Evolutionary conservation across 768 basidiomycete species (phyloP).

Genomic region (Pleurotus platypus): DNA sequence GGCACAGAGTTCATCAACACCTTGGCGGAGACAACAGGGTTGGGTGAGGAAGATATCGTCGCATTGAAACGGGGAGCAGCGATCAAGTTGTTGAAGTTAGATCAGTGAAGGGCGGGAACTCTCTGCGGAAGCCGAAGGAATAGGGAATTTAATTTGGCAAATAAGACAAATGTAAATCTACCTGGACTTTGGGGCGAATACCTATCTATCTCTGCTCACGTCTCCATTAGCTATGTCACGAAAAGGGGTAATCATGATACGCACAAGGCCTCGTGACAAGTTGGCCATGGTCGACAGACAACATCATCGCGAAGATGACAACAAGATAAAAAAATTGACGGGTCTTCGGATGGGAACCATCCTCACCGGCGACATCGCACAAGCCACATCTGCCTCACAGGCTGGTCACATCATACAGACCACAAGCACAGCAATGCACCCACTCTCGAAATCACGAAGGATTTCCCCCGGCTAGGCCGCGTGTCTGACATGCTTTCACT

Average conservation of each 20-base stretch:
- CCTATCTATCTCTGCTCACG: too few relatives aligned
- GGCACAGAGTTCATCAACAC: not conserved
- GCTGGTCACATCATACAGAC: constrained; percentile 9
- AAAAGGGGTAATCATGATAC: too few relatives aligned
- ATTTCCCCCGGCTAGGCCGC: constrained; percentile 36
- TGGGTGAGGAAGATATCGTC: not conserved
- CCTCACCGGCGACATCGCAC: constrained; percentile 10
- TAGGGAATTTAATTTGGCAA: too few relatives aligned
- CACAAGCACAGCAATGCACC: constrained; percentile 12
- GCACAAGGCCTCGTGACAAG: too few relatives aligned
- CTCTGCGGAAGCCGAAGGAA: too few relatives aligned
- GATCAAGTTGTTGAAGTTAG: not conserved
- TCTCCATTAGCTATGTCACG: too few relatives aligned
- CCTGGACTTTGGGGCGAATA: too few relatives aligned
- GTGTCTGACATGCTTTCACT: constrained; percentile 27
- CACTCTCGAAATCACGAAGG: constrained; percentile 36
- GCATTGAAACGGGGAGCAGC: not conserved
- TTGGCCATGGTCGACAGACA: not conserved
- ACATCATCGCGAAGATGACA: constrained; percentile 20
- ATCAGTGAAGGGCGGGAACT: not conserved
- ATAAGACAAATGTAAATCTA: too few relatives aligned
- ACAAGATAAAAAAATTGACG: constrained; percentile 15
- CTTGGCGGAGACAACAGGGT: not conserved
- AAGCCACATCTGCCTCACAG: constrained; percentile 10
- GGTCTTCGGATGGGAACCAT: constrained; percentile 17